Conservation (phyloP, 2,329 filamentous ascomycete genomes). For the Pleomassaria siparia region DNA sequence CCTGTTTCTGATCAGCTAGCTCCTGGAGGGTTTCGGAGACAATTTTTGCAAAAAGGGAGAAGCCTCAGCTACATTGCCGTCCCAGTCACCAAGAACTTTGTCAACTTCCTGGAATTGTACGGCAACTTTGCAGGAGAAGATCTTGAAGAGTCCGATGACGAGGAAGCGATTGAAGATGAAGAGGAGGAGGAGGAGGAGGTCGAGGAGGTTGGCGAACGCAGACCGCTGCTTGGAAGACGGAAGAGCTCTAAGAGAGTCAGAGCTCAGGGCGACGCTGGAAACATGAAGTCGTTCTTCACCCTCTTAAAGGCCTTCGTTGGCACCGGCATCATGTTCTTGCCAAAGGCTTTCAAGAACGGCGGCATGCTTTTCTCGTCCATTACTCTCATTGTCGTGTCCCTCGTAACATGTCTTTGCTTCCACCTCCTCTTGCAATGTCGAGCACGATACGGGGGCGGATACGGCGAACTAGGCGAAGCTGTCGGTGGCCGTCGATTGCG, state of each 20-base stretch:
- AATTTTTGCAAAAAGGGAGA: constrained; percentile 50
- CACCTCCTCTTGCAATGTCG: constrained; percentile 70
- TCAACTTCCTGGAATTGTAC: constrained; percentile 75
- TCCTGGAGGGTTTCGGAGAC: constrained; percentile 58
- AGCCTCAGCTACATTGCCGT: constrained; percentile 48
- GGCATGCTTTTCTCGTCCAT: constrained; percentile 74
- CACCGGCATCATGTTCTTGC: constrained; percentile 80
- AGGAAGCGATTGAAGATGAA: constrained; percentile 55
- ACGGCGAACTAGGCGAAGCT: constrained; percentile 70
- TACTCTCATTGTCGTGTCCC: constrained; percentile 65
- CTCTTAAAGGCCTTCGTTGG: constrained; percentile 77
- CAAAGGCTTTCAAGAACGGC: constrained; percentile 77
- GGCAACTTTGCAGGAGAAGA: constrained; percentile 78
- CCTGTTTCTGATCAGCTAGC: constrained; percentile 49
- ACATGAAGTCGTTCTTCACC: constrained; percentile 75
- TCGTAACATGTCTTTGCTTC: constrained; percentile 70
- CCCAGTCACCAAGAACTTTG: constrained; percentile 68
- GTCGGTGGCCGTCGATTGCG: constrained; percentile 67
- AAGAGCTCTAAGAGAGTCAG: constrained; percentile 53
- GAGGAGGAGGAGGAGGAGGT: constrained; percentile 56
- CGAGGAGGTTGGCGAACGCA: constrained; percentile 56
- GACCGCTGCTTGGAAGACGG: constrained; percentile 62
- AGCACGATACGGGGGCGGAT: constrained; percentile 65
- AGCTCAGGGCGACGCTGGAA: constrained; percentile 63
- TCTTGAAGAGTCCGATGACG: constrained; percentile 60